Evolutionary conservation across 352 stramenopile genomes (phyloP), one percentile per base, ranked within the genome.

Genomic region (Phytopythium helicoides): DNA sequence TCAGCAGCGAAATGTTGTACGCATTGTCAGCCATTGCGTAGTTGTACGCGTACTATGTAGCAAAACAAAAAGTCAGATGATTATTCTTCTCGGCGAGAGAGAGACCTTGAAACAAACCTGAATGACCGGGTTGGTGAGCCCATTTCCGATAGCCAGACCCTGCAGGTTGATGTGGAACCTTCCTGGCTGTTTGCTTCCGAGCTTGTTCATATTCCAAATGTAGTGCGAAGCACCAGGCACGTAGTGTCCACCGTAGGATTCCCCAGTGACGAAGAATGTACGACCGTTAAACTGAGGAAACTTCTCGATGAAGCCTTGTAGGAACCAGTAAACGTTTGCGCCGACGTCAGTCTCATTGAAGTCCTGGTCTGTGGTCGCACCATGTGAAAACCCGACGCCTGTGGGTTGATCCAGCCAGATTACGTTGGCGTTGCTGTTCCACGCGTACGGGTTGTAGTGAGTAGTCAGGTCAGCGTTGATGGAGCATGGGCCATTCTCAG

Each of bases 371-470:
- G 47, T 52, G 11, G 48, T 22, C 15, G 54, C 41, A 7, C 74
- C 71, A 51, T 86, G 87, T 7, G 77, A 89, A 39, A 84, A 92
- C 16, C 82, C 82, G 12, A 87, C 75, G 15, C 68, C 65, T 3
- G 70, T 69, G 0, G 82, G 82, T 56, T 89, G 77, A 47, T 92
- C 82, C 25, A 92, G 58, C 64, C 77, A 92, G 47, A 92, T 73
- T 14, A 92, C 62, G 62, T 87, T 89, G 33, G 80, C 80, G 19
- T 76, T 56, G n/a, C 60, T 37, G 40, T 80, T 89, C 82, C 82
- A 92, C 38, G 73, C 73, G 57, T 81, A 72, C 22, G 64, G 62
- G 44, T 92, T 91, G 0, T 49, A 41, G 33, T 59, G 56, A 6
- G 71, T 85, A 23, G 64, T 66, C 40, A 78, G 54, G 51, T 86